phyloP scores from a whole-genome alignment of 345 rosid species.

The Sisymbrium altissimum region DNA sequence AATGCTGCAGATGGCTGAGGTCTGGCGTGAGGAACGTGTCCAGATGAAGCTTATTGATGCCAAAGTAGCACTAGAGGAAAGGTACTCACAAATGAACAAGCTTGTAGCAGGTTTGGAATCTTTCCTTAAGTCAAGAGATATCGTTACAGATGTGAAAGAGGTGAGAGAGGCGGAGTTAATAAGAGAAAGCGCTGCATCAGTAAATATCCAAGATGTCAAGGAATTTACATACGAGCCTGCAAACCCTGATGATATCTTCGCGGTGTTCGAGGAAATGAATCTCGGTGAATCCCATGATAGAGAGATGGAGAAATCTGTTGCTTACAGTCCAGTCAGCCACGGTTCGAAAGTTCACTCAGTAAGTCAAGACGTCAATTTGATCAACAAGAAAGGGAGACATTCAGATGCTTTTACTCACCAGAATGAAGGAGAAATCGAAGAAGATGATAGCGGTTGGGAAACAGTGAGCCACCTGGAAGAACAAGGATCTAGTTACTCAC shows the following conservation, averaged over 20 bases:
- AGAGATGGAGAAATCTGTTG: slow-evolving; percentile 38
- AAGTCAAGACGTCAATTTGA: slow-evolving; percentile 46
- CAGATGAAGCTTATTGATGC: slow-evolving; percentile 92
- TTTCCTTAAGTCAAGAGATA: slow-evolving; percentile 46
- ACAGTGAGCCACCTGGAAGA: slow-evolving; percentile 91
- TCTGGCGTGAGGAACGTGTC: slow-evolving; percentile 96
- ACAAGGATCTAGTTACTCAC: slow-evolving; percentile 85
- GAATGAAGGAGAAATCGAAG: slow-evolving; percentile 51
- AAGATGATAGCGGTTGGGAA: slow-evolving; percentile 98
- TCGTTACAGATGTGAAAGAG: slow-evolving; percentile 32
- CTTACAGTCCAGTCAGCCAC: slow-evolving; percentile 45
- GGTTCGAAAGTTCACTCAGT: slow-evolving; percentile 41
- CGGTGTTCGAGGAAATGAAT: slow-evolving; percentile 67
- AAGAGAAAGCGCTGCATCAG: slow-evolving; percentile 53
- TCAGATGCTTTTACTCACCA: slow-evolving; percentile 39
- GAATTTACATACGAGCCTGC: slow-evolving; percentile 71
- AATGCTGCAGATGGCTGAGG: slow-evolving; percentile 97
- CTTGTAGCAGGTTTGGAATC: slow-evolving; percentile 63
- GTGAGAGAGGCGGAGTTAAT: slow-evolving; percentile 45
- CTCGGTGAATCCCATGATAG: slow-evolving; percentile 39
- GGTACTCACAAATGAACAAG: slow-evolving; percentile 46
- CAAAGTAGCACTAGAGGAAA: slow-evolving; percentile 51
- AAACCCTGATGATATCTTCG: slow-evolving; percentile 64
- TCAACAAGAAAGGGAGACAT: slow-evolving; percentile 39
- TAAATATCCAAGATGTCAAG: slow-evolving; percentile 53